Evolutionary conservation across 2,329 filamentous ascomycete species (phyloP).

Genomic region (Sordariomycetes sp.): DNA sequence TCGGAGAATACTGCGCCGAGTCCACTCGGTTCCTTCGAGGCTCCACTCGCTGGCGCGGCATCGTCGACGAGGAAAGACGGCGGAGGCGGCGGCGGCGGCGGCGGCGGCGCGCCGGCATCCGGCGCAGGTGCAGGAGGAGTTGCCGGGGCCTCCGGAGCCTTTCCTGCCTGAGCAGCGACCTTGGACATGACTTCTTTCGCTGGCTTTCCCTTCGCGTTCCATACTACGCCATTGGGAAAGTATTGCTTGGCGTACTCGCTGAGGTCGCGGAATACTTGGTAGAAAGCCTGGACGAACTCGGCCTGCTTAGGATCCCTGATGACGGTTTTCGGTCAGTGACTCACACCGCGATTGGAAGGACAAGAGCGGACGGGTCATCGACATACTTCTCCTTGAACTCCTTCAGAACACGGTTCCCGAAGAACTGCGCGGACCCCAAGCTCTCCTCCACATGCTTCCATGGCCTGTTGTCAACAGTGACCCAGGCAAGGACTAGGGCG

Average conservation of each 20-base stretch:
- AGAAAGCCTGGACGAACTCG: constrained; percentile 88
- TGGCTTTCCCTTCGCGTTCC: constrained; percentile 70
- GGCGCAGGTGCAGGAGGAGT: constrained; percentile 14
- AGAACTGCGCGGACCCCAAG: constrained; percentile 77
- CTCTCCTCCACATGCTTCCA: constrained; percentile 76
- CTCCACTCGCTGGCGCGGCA: constrained; percentile 12
- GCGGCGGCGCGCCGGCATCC: constrained; percentile 33
- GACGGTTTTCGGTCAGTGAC: neutral
- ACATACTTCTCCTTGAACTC: constrained; percentile 62
- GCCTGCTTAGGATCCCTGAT: constrained; percentile 64
- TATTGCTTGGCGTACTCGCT: constrained; percentile 74
- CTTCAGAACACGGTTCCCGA: constrained; percentile 86
- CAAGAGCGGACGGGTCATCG: neutral
- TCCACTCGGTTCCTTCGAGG: constrained; percentile 35
- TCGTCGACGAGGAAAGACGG: constrained; percentile 49
- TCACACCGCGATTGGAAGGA: neutral
- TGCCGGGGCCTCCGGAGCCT: constrained; percentile 26
- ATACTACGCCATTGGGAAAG: constrained; percentile 65
- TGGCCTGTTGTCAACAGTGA: constrained; percentile 71
- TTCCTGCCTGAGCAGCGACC: constrained; percentile 25
- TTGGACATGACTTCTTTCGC: constrained; percentile 53
- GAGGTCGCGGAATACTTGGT: constrained; percentile 76
- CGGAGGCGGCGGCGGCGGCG: constrained; percentile 58
- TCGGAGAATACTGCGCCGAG: constrained; percentile 85
- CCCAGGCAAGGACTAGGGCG: constrained; percentile 82